Evolutionary conservation across 352 stramenopile species (phyloP).

Genomic region (Poterioochromonas sp.): DNA sequence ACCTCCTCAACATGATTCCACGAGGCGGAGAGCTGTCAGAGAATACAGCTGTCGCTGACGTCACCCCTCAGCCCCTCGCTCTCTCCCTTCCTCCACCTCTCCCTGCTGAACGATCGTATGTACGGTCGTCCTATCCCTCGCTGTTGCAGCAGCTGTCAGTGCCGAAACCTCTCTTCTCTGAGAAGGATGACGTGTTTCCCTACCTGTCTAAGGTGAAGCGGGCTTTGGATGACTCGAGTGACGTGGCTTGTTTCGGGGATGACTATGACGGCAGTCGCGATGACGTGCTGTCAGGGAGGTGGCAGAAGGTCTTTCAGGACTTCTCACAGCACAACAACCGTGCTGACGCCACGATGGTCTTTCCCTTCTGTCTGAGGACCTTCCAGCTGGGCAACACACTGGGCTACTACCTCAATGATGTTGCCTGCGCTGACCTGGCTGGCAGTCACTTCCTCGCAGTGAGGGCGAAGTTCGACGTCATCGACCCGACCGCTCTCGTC

Average conservation of each 20-base stretch:
- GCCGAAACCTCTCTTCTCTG: neutral
- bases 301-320: neutral
- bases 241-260: slow-evolving; percentile 16
- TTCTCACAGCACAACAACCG: too few relatives aligned
- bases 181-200: neutral
- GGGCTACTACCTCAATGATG: slow-evolving; percentile 19
- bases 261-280: slow-evolving; percentile 5
- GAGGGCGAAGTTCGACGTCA: neutral
- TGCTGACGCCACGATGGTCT: neutral
- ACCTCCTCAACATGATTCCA: neutral
- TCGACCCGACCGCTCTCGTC: neutral
- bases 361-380: neutral
- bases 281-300: neutral
- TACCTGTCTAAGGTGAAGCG: neutral
- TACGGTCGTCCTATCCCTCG: neutral
- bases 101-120: neutral
- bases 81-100: neutral
- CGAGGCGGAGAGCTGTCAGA: neutral
- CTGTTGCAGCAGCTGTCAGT: neutral
- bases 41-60: neutral
- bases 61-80: neutral
- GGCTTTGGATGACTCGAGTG: neutral
- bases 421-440: neutral
- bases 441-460: slow-evolving; percentile 3
- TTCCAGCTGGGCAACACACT: slow-evolving; percentile 15